Base-by-base conservation (phyloP, 371 early-diverging fungal genomes). In the Mucor plumbeus region DNA sequence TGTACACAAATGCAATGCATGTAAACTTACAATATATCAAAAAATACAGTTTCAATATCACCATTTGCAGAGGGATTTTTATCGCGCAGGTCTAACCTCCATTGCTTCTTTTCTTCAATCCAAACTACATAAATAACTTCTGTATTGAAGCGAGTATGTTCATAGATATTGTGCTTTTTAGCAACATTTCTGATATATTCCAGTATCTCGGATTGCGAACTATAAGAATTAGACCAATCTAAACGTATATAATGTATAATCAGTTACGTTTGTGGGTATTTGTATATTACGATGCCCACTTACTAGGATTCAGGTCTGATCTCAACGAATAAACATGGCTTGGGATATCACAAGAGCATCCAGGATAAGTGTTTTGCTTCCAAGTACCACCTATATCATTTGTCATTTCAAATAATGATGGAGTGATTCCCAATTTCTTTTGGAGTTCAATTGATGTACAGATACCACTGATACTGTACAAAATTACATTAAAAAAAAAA, bases 321-420 rank as follows among this genome's bases (percentile, higher is more conserved):
- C 75, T 73, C 41, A 80, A 67, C 19, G 80, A 79, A 72, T 88
- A 90, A 40, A 83, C 63, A 70, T 87, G 85, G 9, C 86, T 82
- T 13, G 82, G 78, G 26, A 88, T 75, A 72, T 90, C 88, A 68
- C 89, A 88, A 13, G 80, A 86, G 34, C 79, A 76, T 0, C 88
- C 89, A 11, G 88, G 88, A 48, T 89, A 89, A 0, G 68, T 83
- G 69, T 88, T 90, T 21, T 71, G 60, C 60, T 71, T 74, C 90
- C 90, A 90, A 5, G 87, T 87, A 8, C 90, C 90, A 1, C 88
- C 88, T 19, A 88, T 68, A 31, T 82, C 85, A 3, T 72, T 68
- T 15, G 76, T 74, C 47, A 77, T 73, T 57, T 90, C 90, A 71
- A 83, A 88, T 17, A 90, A 68, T 19, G 73, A 71, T 55, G 70